Evolutionary conservation across 2,329 filamentous ascomycete genomes (phyloP).

Genomic region (Paecilomyces sp.): DNA sequence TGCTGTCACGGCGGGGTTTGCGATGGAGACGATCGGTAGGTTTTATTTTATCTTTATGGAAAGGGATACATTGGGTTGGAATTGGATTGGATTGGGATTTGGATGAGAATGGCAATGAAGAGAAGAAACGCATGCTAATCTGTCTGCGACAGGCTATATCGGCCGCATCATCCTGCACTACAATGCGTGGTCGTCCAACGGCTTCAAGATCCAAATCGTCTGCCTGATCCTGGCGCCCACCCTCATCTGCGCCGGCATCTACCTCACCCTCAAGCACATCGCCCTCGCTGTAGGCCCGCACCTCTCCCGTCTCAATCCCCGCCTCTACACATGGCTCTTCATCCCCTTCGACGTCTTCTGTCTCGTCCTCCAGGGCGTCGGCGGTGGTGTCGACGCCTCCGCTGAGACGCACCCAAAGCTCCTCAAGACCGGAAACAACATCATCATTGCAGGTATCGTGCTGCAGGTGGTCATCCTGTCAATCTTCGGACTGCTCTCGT

Average conservation of each 20-base stretch:
- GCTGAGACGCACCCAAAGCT: conserved; percentile 18
- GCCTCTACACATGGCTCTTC: conserved; percentile 48
- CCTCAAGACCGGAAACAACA: conserved; percentile 15
- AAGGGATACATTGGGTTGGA: background rate
- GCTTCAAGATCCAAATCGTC: conserved; percentile 40
- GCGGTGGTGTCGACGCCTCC: conserved; percentile 45
- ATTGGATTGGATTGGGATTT: background rate
- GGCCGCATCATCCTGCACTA: conserved; percentile 42
- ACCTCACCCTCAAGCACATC: conserved; percentile 57
- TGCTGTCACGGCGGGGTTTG: conserved; percentile 37
- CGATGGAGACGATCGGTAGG: conserved; percentile 37
- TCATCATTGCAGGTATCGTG: conserved; percentile 35
- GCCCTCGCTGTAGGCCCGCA: conserved; percentile 42
- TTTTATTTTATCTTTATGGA: background rate
- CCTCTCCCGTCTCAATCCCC: conserved; percentile 34
- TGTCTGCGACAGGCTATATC: conserved; percentile 35
- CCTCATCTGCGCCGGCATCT: conserved; percentile 56
- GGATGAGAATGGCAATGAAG: background rate
- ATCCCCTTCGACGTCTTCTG: conserved; percentile 46
- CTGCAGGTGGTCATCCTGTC: conserved; percentile 31
- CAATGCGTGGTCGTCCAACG: conserved; percentile 38
- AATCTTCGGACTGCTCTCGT: conserved; percentile 18
- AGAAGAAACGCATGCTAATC: background rate
- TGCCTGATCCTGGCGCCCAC: conserved; percentile 24
- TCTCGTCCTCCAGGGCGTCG: conserved; percentile 46